These are phyloP conservation scores for Metschnikowia hibisci DNA, from an alignment of 805 yeast genomes.

Conservation along the genomic window DNA sequence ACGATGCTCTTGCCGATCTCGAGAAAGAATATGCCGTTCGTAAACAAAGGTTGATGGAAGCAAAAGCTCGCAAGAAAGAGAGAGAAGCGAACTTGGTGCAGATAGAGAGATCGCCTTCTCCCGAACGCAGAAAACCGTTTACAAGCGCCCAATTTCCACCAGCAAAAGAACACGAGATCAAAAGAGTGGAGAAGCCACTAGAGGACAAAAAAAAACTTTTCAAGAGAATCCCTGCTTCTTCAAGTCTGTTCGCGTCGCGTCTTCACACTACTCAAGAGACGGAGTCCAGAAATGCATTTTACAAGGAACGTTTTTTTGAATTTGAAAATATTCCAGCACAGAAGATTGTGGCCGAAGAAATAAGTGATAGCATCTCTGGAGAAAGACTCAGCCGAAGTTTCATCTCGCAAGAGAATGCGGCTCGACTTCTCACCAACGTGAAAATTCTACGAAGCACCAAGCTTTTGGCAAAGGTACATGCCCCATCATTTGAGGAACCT, in stretches of 20 bases:
- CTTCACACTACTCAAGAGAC: constrained; percentile 8
- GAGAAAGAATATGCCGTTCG: constrained; percentile 34
- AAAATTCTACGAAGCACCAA: constrained; percentile 57
- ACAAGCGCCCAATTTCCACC: neutral
- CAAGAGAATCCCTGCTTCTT: constrained; percentile 7
- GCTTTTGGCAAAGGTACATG: constrained; percentile 57
- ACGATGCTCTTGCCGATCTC: constrained; percentile 35
- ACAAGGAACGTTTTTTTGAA: constrained; percentile 16
- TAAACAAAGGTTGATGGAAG: constrained; percentile 19
- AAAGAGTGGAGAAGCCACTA: neutral
- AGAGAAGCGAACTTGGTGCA: constrained; percentile 4
- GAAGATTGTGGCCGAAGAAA: constrained; percentile 2
- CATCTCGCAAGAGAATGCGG: constrained; percentile 1
- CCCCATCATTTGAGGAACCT: constrained; percentile 69
- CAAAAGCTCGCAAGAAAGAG: constrained; percentile 15
- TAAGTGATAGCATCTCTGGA: constrained; percentile 13
- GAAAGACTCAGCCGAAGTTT: constrained; percentile 13
- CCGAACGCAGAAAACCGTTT: constrained; percentile 5
- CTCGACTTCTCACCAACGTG: constrained; percentile 40
- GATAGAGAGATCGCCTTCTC: constrained; percentile 16
- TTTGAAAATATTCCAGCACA: constrained; percentile 15
- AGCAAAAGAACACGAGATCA: neutral
- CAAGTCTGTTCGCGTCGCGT: constrained; percentile 14
- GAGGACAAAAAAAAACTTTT: constrained; percentile 1
- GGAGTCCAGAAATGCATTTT: constrained; percentile 2